Evolutionary conservation across 768 basidiomycete genomes (phyloP).

Genomic region (Solioccasus polychromus): DNA sequence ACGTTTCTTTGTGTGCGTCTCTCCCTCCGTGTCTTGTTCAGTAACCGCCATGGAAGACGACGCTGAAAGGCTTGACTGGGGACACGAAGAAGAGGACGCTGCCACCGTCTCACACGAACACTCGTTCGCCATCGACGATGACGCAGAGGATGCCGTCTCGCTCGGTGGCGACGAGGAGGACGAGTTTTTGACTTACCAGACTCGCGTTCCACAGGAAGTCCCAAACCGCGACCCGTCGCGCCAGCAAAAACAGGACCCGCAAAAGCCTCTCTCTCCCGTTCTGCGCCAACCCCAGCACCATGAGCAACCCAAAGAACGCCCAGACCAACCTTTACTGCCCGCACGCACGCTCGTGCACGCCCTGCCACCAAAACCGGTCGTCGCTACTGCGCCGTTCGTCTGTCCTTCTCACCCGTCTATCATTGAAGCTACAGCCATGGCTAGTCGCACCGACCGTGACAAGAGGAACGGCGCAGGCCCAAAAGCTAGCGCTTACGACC

Average conservation of each 20-base stretch:
- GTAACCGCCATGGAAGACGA: conserved; percentile 58
- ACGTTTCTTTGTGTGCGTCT: background rate
- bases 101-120: conserved; percentile 37
- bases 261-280: conserved; percentile 4
- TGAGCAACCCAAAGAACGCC: conserved; percentile 9
- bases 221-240: conserved; percentile 13
- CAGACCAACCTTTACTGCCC: conserved; percentile 25
- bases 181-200: conserved; percentile 47
- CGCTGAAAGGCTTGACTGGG: conserved; percentile 70
- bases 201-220: conserved; percentile 31
- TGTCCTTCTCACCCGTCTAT: conserved; percentile 57
- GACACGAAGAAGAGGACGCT: conserved; percentile 45
- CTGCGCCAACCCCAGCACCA: conserved; percentile 1
- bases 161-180: conserved; percentile 73
- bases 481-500: conserved; percentile 25
- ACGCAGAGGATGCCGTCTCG: conserved; percentile 63
- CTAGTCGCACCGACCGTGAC: conserved; percentile 42
- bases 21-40: conserved; percentile 12
- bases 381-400: conserved; percentile 48
- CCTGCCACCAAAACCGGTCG: conserved; percentile 63
- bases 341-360: conserved; percentile 53
- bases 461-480: conserved; percentile 36
- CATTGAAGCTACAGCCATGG: conserved; percentile 62
- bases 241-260: conserved; percentile 13
- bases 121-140: conserved; percentile 34